Evolutionary conservation across 208 protist genomes (phyloP).

Genomic region (Perkinsela sp.): DNA sequence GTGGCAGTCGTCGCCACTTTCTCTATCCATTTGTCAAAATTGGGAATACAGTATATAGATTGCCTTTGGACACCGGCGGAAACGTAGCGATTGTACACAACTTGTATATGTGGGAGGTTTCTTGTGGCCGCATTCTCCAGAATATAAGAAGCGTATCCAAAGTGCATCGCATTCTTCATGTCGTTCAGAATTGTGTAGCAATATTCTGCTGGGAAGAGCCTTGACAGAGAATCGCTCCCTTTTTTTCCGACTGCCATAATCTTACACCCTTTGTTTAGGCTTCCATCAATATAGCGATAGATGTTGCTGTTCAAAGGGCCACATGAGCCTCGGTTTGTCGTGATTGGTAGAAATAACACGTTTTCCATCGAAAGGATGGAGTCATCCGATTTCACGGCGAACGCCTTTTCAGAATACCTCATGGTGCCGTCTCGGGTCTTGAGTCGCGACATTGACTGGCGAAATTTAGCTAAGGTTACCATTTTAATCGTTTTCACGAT

Average conservation of each 20-base stretch:
- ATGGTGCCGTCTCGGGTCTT: constrained; percentile 58
- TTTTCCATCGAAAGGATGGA: constrained; percentile 13
- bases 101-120: constrained; percentile 25
- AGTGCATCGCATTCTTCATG: constrained; percentile 58
- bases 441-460: constrained; percentile 22
- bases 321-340: constrained; percentile 57
- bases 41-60: constrained; percentile 40
- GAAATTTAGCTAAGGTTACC: constrained; percentile 62
- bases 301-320: constrained; percentile 58
- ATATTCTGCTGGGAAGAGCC: constrained; percentile 39
- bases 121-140: constrained; percentile 28
- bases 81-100: constrained; percentile 54
- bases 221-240: constrained; percentile 42
- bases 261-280: constrained; percentile 9
- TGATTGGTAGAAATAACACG: constrained; percentile 42
- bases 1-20: constrained; percentile 27
- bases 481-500: constrained; percentile 71
- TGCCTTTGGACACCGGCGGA: constrained; percentile 37
- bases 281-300: constrained; percentile 18
- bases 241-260: constrained; percentile 48
- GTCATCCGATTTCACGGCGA: constrained; percentile 8
- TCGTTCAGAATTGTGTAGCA: constrained; percentile 46
- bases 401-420: constrained; percentile 57
- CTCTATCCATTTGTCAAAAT: constrained; percentile 40
- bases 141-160: constrained; percentile 45